Conservation (phyloP, 2,329 filamentous ascomycete species). For the Aureobasidium vineae region DNA sequence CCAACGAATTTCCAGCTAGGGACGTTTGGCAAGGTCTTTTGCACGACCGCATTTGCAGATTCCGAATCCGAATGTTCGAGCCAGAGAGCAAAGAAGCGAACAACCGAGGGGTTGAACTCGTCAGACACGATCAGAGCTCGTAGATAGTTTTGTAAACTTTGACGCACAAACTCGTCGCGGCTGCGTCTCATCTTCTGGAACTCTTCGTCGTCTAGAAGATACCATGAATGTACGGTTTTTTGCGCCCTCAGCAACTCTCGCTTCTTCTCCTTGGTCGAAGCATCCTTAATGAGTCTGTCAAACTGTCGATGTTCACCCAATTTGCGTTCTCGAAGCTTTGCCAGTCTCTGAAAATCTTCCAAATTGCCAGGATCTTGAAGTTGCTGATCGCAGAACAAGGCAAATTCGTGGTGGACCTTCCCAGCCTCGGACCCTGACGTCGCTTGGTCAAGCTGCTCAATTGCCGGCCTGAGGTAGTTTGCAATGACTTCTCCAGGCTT, state of each 20-base stretch:
- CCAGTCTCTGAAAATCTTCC: conserved; percentile 79
- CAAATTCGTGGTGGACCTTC: conserved; percentile 91
- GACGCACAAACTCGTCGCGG: conserved; percentile 77
- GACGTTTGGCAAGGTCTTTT: conserved; percentile 66
- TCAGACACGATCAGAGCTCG: conserved; percentile 81
- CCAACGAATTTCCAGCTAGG: conserved; percentile 89
- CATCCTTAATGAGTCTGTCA: conserved; percentile 73
- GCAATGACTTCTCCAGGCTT: conserved; percentile 88
- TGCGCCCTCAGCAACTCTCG: conserved; percentile 41
- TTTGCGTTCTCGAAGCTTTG: conserved; percentile 59
- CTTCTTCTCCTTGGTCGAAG: conserved; percentile 51
- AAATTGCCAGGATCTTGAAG: conserved; percentile 80
- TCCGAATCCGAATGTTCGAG: conserved; percentile 77
- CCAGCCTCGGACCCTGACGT: conserved; percentile 71
- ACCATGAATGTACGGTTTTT: conserved; percentile 77
- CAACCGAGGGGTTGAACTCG: conserved; percentile 80
- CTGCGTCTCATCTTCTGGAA: conserved; percentile 73
- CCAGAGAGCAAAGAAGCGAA: conserved; percentile 94
- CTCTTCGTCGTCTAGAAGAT: conserved; percentile 85
- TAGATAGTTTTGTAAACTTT: conserved; percentile 91
- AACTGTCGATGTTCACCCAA: conserved; percentile 59
- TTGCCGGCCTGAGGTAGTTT: conserved; percentile 78
- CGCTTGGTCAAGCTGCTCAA: conserved; percentile 72
- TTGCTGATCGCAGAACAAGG: conserved; percentile 91
- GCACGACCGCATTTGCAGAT: conserved; percentile 74